Percentiles rank a stretch among this genome's conserved stretches.
phyloP scores from a whole-genome alignment of 2,329 filamentous ascomycete species.

The Fusarium staphyleae region DNA sequence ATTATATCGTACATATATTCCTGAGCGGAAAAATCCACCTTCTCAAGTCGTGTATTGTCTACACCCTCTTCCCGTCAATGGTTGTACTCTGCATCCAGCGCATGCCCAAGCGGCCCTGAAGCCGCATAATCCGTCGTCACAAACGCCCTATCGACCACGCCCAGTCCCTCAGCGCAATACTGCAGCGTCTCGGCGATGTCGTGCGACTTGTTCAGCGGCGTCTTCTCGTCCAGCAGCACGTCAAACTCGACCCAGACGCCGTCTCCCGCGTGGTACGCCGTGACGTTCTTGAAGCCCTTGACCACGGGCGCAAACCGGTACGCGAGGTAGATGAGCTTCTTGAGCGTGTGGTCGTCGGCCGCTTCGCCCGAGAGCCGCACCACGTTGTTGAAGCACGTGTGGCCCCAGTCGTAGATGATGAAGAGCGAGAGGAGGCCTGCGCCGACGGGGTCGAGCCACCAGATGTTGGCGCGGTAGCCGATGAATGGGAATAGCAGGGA shows the following conservation, averaged over 20 bases:
- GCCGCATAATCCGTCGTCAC: constrained; percentile 47
- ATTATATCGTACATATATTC: neutral
- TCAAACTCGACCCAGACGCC: constrained; percentile 48
- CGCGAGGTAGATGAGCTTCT: constrained; percentile 45
- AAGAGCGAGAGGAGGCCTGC: constrained; percentile 68
- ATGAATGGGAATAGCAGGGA: constrained; percentile 85
- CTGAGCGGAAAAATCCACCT: no score
- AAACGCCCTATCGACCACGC: constrained; percentile 45
- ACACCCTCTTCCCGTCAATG: constrained; percentile 11
- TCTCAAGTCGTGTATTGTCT: no score
- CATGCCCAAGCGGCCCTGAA: constrained; percentile 44
- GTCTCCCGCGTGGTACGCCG: constrained; percentile 46
- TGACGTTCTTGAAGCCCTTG: constrained; percentile 45
- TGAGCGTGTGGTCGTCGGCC: constrained; percentile 40
- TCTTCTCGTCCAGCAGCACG: constrained; percentile 43
- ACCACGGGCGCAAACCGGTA: constrained; percentile 46
- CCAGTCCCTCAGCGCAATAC: constrained; percentile 45
- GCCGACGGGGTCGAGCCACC: constrained; percentile 72
- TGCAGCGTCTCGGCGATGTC: constrained; percentile 47
- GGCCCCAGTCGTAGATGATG: constrained; percentile 74
- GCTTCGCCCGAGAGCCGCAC: constrained; percentile 45
- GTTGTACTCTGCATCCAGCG: constrained; percentile 40
- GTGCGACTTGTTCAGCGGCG: constrained; percentile 42
- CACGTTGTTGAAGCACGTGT: constrained; percentile 53
- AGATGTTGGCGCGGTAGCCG: constrained; percentile 63